A percentile compares a stretch with the other conserved stretches of the same genome.
phyloP scores from a whole-genome alignment of 805 yeast species.

The Suhomyces sp. region DNA sequence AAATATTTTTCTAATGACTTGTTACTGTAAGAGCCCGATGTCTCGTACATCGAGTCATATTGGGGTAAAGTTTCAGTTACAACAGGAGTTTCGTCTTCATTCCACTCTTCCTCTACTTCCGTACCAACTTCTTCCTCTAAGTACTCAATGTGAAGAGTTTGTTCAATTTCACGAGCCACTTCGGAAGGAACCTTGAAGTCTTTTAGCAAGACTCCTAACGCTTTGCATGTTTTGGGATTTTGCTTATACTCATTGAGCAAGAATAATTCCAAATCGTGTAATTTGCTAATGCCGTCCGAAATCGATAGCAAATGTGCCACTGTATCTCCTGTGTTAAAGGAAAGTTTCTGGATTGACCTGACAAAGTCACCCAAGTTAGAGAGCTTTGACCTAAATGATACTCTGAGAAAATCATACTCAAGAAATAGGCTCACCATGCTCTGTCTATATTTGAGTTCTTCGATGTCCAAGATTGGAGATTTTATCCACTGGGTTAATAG shows the following conservation, averaged over 20 bases:
- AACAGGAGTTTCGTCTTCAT: background rate
- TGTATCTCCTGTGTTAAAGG: slow-evolving; percentile 33
- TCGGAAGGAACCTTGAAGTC: slow-evolving; percentile 37
- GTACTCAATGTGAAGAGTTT: slow-evolving; percentile 24
- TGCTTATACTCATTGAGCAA: slow-evolving; percentile 19
- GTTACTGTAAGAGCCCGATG: slow-evolving; percentile 19
- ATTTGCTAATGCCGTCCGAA: slow-evolving; percentile 29
- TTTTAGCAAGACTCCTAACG: slow-evolving; percentile 19
- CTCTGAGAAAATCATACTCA: slow-evolving; percentile 18
- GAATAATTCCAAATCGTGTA: slow-evolving; percentile 15
- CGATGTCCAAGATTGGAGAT: slow-evolving; percentile 65
- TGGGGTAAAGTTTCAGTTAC: background rate
- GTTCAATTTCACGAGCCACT: slow-evolving; percentile 42
- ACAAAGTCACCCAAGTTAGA: slow-evolving; percentile 54
- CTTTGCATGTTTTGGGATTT: slow-evolving; percentile 20
- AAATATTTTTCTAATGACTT: slow-evolving; percentile 21
- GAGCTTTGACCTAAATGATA: slow-evolving; percentile 32
- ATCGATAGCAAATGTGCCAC: slow-evolving; percentile 29
- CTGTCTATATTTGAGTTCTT: slow-evolving; percentile 53
- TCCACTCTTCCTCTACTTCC: slow-evolving; percentile 3
- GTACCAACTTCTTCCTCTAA: slow-evolving; percentile 4
- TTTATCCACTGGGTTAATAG: slow-evolving; percentile 78
- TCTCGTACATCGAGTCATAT: background rate
- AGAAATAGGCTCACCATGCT: slow-evolving; percentile 32
- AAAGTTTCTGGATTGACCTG: slow-evolving; percentile 54